Evolutionary conservation across 306 rosid genomes (phyloP), one percentile per base, ranked within the genome.

Genomic region (Myrica gale): DNA sequence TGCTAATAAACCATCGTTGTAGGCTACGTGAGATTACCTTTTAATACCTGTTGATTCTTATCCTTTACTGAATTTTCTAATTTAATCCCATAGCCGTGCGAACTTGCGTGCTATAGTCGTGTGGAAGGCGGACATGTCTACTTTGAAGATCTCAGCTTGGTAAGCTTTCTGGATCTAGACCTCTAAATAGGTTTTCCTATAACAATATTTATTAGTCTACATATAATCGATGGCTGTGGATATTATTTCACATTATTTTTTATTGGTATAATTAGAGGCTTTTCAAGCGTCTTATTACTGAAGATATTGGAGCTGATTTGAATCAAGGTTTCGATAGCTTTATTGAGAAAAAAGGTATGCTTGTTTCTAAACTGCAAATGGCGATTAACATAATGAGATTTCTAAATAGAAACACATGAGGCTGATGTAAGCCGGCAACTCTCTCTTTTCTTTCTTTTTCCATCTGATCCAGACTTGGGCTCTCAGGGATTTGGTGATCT

Each of bases 401-500:
- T 79, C 56, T 50, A 48, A 48, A 1, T 7, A 9, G 12, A 48
- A 48, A 9, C 57, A 68, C 74, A 44, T 69, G 58, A 73, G 70
- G 69, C 74, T 82, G 63, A 82, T 60, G 19, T 37, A 58, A 76
- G 67, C 66, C 23, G 65, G 62, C 65, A 68, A 68, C 51, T 15
- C 43, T 3, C 75, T 26, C 76, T 60, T n/a, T 45, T 72, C 76
- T 37, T 51, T 76, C 72, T 74, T 45, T 9, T 69, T 23, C 32
- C 32, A 26, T 79, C 67, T 53, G 57, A 78, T 68, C 65, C 90
- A 95, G 99, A 92, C 72, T 74, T 95, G 61, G 99, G 97, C 56
- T 95, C 97, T 72, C 89, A 85, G 77, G 97, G 97, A 68, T 95
- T 89, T 82, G 97, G 96, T 5, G 92, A 95, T 75, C 96, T 95